A percentile compares a stretch with the other conserved stretches of the same genome.
phyloP scores from a whole-genome alignment of 2,329 filamentous ascomycete genomes.

The Cladosporium sp. region DNA sequence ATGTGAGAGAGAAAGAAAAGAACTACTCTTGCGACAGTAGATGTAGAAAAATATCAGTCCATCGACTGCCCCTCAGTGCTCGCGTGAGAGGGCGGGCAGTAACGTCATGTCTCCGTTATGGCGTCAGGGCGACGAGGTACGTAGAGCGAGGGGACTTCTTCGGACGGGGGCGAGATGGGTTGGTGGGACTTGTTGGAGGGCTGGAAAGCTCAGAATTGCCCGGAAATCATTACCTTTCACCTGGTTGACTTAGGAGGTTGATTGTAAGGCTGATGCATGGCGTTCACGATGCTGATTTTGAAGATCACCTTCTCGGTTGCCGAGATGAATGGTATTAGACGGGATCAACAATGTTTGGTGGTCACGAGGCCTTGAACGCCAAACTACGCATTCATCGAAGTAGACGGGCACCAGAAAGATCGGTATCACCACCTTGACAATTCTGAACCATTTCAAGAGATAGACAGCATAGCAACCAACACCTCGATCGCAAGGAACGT shows the following conservation, averaged over 20 bases:
- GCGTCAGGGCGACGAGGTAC: conserved; percentile 10
- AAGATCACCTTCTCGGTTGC: too few relatives aligned
- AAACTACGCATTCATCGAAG: neutral
- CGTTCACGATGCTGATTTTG: neutral
- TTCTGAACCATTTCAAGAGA: neutral
- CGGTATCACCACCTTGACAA: neutral
- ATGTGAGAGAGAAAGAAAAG: conserved; percentile 1
- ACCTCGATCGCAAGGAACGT: neutral
- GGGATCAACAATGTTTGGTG: neutral
- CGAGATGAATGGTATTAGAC: too few relatives aligned
- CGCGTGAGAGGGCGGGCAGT: conserved; percentile 4
- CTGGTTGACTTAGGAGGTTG: neutral
- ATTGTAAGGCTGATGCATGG: neutral
- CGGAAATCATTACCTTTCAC: neutral
- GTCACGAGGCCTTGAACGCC: neutral
- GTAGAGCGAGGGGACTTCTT: conserved; percentile 2
- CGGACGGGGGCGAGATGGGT: neutral
- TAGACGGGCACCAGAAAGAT: neutral
- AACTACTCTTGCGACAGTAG: neutral
- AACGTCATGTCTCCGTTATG: conserved; percentile 13
- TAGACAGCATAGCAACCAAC: neutral
- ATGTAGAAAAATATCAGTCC: conserved; percentile 8
- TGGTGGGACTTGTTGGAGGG: conserved; percentile 1
- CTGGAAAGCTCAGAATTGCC: neutral
- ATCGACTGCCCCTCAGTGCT: conserved; percentile 2